Base-by-base conservation (phyloP, 2,329 filamentous ascomycete species). In the Pseudocercospora crystallina region DNA sequence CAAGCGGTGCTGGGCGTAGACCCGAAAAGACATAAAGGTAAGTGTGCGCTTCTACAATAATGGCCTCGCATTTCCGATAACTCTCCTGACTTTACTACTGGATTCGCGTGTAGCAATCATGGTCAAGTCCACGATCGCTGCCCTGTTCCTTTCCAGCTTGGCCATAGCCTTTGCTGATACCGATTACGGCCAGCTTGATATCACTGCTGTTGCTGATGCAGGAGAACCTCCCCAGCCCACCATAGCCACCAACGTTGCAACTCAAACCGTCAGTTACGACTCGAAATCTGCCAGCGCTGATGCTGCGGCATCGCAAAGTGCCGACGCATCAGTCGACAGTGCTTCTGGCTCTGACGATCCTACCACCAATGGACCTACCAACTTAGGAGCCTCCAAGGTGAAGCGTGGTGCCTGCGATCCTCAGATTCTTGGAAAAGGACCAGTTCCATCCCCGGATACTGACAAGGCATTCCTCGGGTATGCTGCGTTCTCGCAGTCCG, bases 401-500 rank as follows among this genome's bases (percentile, higher is more conserved):
- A 53, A 53, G 40, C 50, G 50, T 41, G 36, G 26, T 29, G 50
- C 44, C 11, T 52, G 49, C 15, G 49, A 43, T 32, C 43, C 43
- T 17, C 49, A 48, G 12, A 20, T 32, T 15, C n/a, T 20, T 31
- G 49, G 43, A 17, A 43, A 42, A 9, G 49, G 49, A 11, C 49
- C 43, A 7, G 40, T 46, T 14, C 34, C 45, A 11, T 15, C 33
- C 4, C 53, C 53, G 38, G 49, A 56, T 20, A 56, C 40, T 14
- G 45, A 43, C 26, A 13, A 44, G 15, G 38, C 43, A 3, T 54
- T 54, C 41, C 38, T 49, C n/a, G 30, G 26, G 48, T 57, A 55
- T 46, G 4, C 51, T 12, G 54, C 48, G 2, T 61, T 60, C 34
- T 37, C 47, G 13, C 31, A 26, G 11, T 52, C 51, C 1, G 63